Conservation (phyloP, 2,329 filamentous ascomycete genomes). For the Penicillium glabrum region DNA sequence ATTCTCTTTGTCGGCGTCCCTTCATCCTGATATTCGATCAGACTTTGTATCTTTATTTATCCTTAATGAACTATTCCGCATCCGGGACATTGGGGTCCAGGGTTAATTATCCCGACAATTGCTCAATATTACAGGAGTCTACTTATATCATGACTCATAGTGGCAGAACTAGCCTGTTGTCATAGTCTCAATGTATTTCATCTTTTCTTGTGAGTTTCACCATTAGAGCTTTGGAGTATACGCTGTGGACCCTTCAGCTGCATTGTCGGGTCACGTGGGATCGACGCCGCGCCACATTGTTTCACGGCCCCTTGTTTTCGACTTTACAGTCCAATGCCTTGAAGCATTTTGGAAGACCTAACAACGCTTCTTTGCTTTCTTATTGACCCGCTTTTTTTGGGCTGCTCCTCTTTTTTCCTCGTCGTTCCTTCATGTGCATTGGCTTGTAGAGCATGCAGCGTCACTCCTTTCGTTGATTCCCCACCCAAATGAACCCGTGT, state of each 20-base stretch:
- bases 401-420: not conserved
- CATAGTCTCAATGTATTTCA: too few relatives aligned
- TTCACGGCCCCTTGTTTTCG: conserved; percentile 9
- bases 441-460: conserved; percentile 17
- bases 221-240: too few relatives aligned
- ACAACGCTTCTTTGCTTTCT: not conserved
- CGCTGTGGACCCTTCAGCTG: not conserved
- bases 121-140: not conserved
- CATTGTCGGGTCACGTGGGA: not conserved
- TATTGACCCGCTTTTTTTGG: conserved; percentile 2
- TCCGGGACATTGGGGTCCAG: not conserved
- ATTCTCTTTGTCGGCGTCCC: not conserved
- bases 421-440: not conserved
- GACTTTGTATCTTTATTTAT: conserved; percentile 12
- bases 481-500: conserved; percentile 10
- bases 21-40: conserved; percentile 1
- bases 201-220: too few relatives aligned
- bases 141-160: not conserved
- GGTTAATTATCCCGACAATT: not conserved
- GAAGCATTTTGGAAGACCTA: not conserved
- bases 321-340: not conserved
- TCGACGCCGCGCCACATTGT: not conserved
- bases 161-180: not conserved
- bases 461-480: conserved; percentile 18
- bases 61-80: not conserved